A percentile compares a stretch with the other conserved stretches of the same genome.
These are phyloP conservation scores for Isoetes taiwanensis DNA, from an alignment of 75 land plant species.

Conservation along the genomic window DNA sequence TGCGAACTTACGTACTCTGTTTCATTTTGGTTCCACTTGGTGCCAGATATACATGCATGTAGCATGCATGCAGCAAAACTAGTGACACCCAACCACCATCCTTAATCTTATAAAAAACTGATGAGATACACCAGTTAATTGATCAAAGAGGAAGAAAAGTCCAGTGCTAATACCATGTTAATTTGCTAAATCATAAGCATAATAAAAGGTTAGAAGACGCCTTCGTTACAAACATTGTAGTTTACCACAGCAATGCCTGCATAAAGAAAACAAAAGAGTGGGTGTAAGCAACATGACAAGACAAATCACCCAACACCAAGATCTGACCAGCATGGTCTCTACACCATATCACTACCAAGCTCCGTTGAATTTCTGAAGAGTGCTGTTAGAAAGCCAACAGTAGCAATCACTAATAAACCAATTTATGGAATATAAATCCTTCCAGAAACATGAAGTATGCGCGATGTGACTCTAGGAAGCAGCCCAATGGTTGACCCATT, in stretches of 20 bases:
- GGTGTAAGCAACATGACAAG: no score
- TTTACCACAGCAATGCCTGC: conserved; percentile 96
- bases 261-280: no score
- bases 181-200: conserved; percentile 97
- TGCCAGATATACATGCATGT: conserved; percentile 87
- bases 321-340: no score
- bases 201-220: conserved; percentile 39
- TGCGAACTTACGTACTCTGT: conserved; percentile 60
- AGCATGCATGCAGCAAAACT: conserved; percentile 55
- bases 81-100: conserved; percentile 98
- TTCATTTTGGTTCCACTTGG: conserved; percentile 84
- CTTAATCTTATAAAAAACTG: conserved; percentile 59
- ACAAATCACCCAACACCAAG: no score
- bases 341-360: conserved; percentile 23
- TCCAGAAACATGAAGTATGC: conserved; percentile 19
- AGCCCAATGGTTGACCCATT: conserved; percentile 18
- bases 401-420: conserved; percentile 17
- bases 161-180: conserved; percentile 45
- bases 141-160: conserved; percentile 58
- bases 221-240: conserved; percentile 84
- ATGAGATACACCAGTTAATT: conserved; percentile 55
- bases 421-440: conserved; percentile 22
- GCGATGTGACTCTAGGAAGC: conserved; percentile 22
- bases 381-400: conserved; percentile 11
- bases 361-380: conserved; percentile 17